Evolutionary conservation across 257 asterid species (phyloP).

Genomic region (Apocynum venetum): DNA sequence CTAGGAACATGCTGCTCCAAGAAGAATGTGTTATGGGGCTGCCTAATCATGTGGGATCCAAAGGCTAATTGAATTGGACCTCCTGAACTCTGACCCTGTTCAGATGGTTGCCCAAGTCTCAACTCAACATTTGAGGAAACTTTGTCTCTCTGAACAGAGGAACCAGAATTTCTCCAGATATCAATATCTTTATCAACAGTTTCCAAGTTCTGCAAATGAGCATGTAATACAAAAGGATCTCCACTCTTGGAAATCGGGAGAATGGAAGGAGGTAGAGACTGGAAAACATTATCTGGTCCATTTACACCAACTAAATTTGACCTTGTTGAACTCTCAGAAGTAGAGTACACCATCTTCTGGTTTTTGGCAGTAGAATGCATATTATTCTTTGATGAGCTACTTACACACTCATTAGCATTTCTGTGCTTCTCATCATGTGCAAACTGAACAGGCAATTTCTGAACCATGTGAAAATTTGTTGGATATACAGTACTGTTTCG

Average conservation of each 20-base stretch:
- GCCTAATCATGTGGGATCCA: conserved; percentile 9
- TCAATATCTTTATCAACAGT: conserved; percentile 23
- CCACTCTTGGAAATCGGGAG: conserved; percentile 25
- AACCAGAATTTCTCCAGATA: conserved; percentile 18
- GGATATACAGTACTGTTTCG: conserved; percentile 15
- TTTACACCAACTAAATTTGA: conserved; percentile 28
- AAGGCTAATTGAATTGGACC: conserved; percentile 20
- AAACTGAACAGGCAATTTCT: conserved; percentile 20
- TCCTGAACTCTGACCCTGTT: conserved; percentile 29
- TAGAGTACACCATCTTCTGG: conserved; percentile 11
- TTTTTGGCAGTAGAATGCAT: conserved; percentile 26
- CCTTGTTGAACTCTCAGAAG: conserved; percentile 16
- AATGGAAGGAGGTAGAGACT: conserved; percentile 22
- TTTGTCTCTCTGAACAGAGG: conserved; percentile 23
- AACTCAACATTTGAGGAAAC: conserved; percentile 46
- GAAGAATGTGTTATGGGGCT: conserved; percentile 6
- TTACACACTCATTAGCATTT: conserved; percentile 22
- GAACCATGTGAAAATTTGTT: conserved; percentile 27
- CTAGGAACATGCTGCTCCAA: conserved; percentile 15
- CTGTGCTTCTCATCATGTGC: conserved; percentile 22
- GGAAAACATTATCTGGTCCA: conserved; percentile 25
- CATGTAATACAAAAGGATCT: conserved; percentile 21
- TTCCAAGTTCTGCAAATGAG: conserved; percentile 28
- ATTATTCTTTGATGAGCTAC: conserved; percentile 22
- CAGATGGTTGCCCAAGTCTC: conserved; percentile 52